Evolutionary conservation across 495 filamentous ascomycete species (phyloP), one percentile per base, ranked within the genome.

Genomic region (Parachaetomium inaequale): DNA sequence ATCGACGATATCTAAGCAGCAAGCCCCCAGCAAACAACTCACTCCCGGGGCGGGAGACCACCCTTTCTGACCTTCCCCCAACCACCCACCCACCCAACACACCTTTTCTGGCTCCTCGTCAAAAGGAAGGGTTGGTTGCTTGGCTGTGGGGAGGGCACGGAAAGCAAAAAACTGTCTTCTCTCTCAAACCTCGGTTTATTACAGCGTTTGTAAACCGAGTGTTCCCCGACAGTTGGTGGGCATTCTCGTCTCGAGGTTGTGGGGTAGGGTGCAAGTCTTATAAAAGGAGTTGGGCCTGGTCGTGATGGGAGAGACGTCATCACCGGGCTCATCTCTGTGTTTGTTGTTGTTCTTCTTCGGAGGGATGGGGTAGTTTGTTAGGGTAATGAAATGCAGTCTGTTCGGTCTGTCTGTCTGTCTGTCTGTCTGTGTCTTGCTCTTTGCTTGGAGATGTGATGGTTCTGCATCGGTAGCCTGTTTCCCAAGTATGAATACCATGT

Each of bases 1-100:
- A 84, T 90, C 66, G 88, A 91, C 75, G 87, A 90, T 66, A 89
- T 91, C 68, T 91, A 72, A 70, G 61, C 31, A n/a, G 12, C 23
- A n/a, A n/a, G 7, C 40, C n/a, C 7, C n/a, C 23, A 10, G 45
- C 26, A 14, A 14, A 21, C 26, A 14, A 23, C 49, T 32, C 52
- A 40, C 34, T 59, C 23, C 36, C 52, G 28, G 31, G 43, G 55
- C 23, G 51, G 26, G 60, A n/a, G 49, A 28, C 45, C 66, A 65
- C 59, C 65, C 68, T 65, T 67, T 65, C 60, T 45, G 17, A 8
- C 49, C n/a, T 26, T 17, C 19, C 46, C 49, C 14, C 12, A 3
- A 21, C 28, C 46, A n/a, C n/a, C n/a, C n/a, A n/a, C n/a, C n/a
- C n/a, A n/a, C n/a, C n/a, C n/a, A n/a, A n/a, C n/a, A n/a, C n/a